Percentiles rank a stretch among this genome's conserved stretches.
These are phyloP conservation scores for Panus rudis DNA, from an alignment of 768 basidiomycete genomes.

Conservation along the genomic window DNA sequence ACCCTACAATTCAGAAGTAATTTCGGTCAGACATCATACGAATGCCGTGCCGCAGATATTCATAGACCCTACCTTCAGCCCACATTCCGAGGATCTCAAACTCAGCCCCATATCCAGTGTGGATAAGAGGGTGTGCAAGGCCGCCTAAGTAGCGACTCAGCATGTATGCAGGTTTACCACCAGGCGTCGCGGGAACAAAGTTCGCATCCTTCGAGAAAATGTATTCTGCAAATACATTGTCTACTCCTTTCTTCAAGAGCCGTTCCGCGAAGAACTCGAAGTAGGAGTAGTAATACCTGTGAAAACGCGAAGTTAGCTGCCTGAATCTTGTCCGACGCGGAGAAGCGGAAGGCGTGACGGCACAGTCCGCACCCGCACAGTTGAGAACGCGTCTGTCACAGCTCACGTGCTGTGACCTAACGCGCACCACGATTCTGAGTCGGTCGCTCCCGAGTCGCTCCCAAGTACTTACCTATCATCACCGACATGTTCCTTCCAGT, in stretches of 20 bases:
- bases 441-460: too few relatives aligned
- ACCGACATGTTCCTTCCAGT: slow-evolving; percentile 50
- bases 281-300: slow-evolving; percentile 55
- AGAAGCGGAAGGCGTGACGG: neutral
- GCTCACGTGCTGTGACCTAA: too few relatives aligned
- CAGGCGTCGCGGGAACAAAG: slow-evolving; percentile 8
- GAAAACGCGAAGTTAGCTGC: neutral
- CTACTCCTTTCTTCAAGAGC: slow-evolving; percentile 36
- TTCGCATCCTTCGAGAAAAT: slow-evolving; percentile 40
- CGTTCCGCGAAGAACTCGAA: slow-evolving; percentile 44
- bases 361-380: neutral
- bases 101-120: slow-evolving; percentile 56
- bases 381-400: too few relatives aligned
- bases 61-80: slow-evolving; percentile 44
- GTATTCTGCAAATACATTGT: slow-evolving; percentile 46
- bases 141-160: slow-evolving; percentile 49
- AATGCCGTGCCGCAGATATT: neutral
- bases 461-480: slow-evolving; percentile 38
- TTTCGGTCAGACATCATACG: neutral
- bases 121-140: slow-evolving; percentile 59
- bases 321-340: slow-evolving; percentile 1
- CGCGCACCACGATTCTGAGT: too few relatives aligned
- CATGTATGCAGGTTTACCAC: slow-evolving; percentile 38
- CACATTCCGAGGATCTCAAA: slow-evolving; percentile 52
- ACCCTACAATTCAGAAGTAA: neutral